Evolutionary conservation across 2,329 filamentous ascomycete species (phyloP), one percentile per base, ranked within the genome.

Genomic region (Colletotrichum sp.): DNA sequence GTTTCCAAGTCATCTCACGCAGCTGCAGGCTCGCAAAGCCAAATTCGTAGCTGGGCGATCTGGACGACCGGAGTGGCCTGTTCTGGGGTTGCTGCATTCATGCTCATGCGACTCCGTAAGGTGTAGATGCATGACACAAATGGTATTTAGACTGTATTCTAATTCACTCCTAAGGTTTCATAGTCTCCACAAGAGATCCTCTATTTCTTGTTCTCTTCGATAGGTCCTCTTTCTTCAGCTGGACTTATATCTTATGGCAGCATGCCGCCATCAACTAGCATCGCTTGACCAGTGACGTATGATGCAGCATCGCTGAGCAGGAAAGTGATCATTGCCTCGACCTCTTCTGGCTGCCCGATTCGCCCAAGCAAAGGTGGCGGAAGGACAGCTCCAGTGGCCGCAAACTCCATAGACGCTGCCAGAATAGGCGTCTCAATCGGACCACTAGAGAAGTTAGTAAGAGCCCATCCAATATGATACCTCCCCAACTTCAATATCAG

Each of bases 221-320:
- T 21, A 0, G n/a, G 6, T 21, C 10, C 10, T 49, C n/a, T 21
- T 1, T 52, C 1, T 21, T 52, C 44, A 6, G n/a, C 44, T 21
- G 10, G 44, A 12, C 44, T 2, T 13, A 1, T 10, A 5, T 62
- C 36, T 70, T 32, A 76, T 4, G 73, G 73, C 57, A 76, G 21
- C 44, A 71, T 68, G 1, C 81, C 81, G 5, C 80, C 81, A 60
- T 82, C 82, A 0, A 83, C 76, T 18, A 80, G 77, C n/a, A 81
- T 77, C 8, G 79, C 72, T 5, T 79, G 78, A 0, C 82, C 82
- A 0, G 80, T 81, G 10, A 83, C 79, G 30, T 81, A 83, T 15
- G 78, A 79, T 1, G 80, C 70, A 6, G 80, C 81, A 21, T 81
- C 81, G 10, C 81, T 80, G 5, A 83, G 73, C 12, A 83, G 63